Evolutionary conservation across 345 rosid genomes (phyloP).

Genomic region (Eucalyptus dawsonii): DNA sequence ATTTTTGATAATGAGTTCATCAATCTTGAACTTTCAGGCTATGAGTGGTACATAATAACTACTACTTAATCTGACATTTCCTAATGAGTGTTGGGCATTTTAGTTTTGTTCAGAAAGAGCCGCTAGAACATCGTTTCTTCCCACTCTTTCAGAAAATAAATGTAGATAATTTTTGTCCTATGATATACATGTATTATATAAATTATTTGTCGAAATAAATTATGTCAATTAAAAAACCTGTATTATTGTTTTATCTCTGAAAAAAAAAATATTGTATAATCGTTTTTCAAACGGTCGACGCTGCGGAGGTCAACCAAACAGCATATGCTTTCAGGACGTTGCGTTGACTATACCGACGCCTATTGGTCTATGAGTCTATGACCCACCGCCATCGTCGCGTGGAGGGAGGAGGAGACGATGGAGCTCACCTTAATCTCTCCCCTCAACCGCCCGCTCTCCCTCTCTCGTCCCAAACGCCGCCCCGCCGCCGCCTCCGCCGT

Average conservation of each 20-base stretch:
- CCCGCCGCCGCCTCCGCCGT: not conserved
- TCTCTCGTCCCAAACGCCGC: not conserved
- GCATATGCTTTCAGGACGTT: not conserved
- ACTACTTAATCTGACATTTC: not conserved
- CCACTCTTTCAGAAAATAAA: too few species aligned
- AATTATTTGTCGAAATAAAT: not conserved
- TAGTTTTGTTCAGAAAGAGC: accelerated
- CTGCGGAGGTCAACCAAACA: not conserved
- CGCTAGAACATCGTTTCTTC: not conserved
- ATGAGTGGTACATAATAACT: not conserved
- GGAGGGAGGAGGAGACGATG: not conserved
- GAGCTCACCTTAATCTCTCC: not conserved
- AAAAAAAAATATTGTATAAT: not conserved
- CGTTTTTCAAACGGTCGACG: not conserved
- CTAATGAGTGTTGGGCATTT: not conserved
- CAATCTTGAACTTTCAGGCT: accelerated
- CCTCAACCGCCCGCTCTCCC: not conserved
- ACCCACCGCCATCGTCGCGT: not conserved
- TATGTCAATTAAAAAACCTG: not conserved
- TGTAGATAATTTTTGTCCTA: not conserved
- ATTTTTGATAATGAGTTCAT: not conserved
- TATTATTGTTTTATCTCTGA: too few species aligned
- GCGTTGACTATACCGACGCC: not conserved
- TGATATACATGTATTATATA: not conserved
- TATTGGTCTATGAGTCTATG: not conserved